Evolutionary conservation across 1,284 basidiomycete genomes (phyloP), one percentile per base, ranked within the genome.

Genomic region (Athelia psychrophila): DNA sequence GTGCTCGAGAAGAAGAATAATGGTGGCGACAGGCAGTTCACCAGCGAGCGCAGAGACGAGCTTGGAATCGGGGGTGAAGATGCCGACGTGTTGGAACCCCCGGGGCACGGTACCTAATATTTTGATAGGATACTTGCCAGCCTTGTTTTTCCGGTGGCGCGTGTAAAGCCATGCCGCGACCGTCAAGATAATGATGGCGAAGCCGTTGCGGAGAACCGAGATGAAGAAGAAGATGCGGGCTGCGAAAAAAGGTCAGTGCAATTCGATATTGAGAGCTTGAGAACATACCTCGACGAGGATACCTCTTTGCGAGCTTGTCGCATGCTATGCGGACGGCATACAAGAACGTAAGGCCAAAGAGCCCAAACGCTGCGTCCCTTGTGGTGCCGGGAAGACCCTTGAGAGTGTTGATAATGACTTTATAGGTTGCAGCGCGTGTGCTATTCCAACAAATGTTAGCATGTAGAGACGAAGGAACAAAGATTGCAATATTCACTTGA

Each of bases 1-100:
- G 73, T 99, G 97, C 69, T 99, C 96, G 48, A 99, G 80, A 15
- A 99, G 78, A 42, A 99, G 79, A 60, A 99, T 91, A 65, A 99
- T 96, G 5, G 94, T 95, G 38, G 95, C 91, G 13, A 97, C 89
- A 2, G 95, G 95, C 3, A 99, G 72, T 58, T 97, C 78, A 12
- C 84, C 73, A 3, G 80, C 91, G 52, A 98, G 76, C 2, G 88
- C 88, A 1, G 65, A 63, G 36, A 98, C 68, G 24, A 98, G 76
- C 5, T 76, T 60, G 2, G 60, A 58, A 60, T 88, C 80, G 54
- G 98, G 83, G n/a, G 64, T 59, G 0, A 94, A 93, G 48, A 72
- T 74, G 9, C 86, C 83, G 54, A 98, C 83, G 63, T 96, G 77
- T 66, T 84, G 80, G 64, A 95, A 83, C 30, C 92, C 92, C 13